phyloP scores from a whole-genome alignment of 257 asterid species.

The Plantago ovata region DNA sequence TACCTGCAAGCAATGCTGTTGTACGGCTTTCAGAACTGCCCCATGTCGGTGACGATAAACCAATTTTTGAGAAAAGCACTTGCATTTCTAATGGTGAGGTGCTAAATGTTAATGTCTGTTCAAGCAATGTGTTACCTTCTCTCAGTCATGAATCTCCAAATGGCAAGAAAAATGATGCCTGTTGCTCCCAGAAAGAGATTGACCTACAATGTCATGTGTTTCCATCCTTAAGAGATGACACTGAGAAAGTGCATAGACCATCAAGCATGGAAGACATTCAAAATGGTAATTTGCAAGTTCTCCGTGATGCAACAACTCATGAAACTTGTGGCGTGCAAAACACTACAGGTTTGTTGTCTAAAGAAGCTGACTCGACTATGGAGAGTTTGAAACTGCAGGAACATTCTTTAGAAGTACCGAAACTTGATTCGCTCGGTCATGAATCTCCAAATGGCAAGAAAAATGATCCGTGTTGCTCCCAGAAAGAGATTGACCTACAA shows the following conservation, averaged over 20 bases:
- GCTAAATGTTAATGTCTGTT: constrained; percentile 1
- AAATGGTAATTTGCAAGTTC: too few species aligned
- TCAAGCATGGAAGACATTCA: too few species aligned
- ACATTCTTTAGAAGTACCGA: not conserved
- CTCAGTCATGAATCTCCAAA: constrained; percentile 8
- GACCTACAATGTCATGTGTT: too few species aligned
- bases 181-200: not conserved
- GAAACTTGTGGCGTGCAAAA: too few species aligned
- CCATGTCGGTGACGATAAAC: constrained; percentile 22
- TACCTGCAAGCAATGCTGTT: constrained; percentile 11
- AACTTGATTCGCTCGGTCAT: not conserved
- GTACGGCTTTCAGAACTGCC: constrained; percentile 20
- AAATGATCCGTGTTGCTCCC: constrained; percentile 16
- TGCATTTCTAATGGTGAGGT: constrained; percentile 15
- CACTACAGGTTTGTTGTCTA: too few species aligned
- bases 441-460: constrained; percentile 10
- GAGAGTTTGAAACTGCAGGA: too few species aligned
- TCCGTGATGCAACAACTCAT: too few species aligned
- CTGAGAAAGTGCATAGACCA: too few species aligned
- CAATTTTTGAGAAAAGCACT: constrained; percentile 9
- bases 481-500: too few species aligned
- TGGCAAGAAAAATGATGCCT: constrained; percentile 18
- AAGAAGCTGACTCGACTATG: too few species aligned
- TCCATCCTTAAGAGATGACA: too few species aligned
- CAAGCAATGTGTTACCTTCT: not conserved